Evolutionary conservation across 768 basidiomycete genomes (phyloP).

Genomic region (Tulasnella sp.): DNA sequence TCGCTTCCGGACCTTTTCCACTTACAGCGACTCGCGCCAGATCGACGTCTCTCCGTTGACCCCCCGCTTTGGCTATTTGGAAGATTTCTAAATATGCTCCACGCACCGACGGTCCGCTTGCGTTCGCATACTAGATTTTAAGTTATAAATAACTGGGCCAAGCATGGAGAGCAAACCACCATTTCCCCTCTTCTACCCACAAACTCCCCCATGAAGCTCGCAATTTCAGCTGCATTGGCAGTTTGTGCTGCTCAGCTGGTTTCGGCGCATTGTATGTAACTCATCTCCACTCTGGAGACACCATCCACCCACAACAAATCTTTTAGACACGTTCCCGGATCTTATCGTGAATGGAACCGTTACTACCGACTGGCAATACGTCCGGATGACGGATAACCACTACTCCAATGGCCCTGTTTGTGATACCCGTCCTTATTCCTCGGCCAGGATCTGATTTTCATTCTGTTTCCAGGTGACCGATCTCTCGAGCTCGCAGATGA

Average conservation of each 20-base stretch:
- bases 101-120: not conserved
- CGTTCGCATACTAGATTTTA: not conserved
- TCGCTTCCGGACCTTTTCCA: not conserved
- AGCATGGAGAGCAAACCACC: not conserved
- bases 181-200: not conserved
- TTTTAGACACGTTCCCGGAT: conserved; percentile 6
- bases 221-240: not conserved
- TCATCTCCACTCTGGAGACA: not conserved
- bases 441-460: not conserved
- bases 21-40: not conserved
- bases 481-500: not conserved
- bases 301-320: not conserved
- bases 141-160: not conserved
- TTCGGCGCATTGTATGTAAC: not conserved
- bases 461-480: not conserved
- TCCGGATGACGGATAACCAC: conserved; percentile 18
- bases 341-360: conserved; percentile 7
- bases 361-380: conserved; percentile 16
- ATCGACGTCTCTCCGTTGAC: not conserved
- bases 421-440: not conserved
- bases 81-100: no score
- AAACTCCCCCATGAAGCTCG: not conserved
- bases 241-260: not conserved
- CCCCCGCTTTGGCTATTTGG: not conserved
- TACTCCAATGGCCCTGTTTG: conserved; percentile 14